Conservation (phyloP, 306 rosid species). For the Rosa persica region DNA sequence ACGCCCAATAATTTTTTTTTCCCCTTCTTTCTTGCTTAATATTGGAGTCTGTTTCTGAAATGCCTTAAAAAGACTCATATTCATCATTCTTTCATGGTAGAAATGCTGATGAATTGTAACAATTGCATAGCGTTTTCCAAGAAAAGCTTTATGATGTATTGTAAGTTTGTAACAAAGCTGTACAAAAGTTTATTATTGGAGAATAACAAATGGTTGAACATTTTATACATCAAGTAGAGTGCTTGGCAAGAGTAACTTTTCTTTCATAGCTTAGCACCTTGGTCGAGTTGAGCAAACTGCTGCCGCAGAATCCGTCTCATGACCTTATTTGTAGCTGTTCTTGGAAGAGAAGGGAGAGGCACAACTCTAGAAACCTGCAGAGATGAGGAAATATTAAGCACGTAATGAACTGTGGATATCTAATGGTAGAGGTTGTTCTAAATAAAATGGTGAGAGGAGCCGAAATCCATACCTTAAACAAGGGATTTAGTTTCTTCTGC, state of each 20-base stretch:
- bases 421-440: neutral
- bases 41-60: too few relatives aligned
- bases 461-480: constrained; percentile 66
- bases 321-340: constrained; percentile 92
- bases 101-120: neutral
- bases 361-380: constrained; percentile 72
- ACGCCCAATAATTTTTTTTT: neutral
- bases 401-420: neutral
- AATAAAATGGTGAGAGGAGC: constrained; percentile 3
- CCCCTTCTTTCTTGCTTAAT: too few relatives aligned
- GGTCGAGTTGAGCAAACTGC: constrained; percentile 49
- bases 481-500: constrained; percentile 85
- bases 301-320: constrained; percentile 87
- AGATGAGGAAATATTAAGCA: constrained; percentile 13
- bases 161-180: neutral
- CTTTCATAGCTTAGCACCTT: constrained; percentile 54
- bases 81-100: neutral
- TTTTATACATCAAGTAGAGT: neutral
- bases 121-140: neutral
- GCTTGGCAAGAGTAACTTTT: neutral
- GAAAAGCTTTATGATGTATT: neutral
- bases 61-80: neutral
- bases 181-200: neutral
- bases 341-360: constrained; percentile 64
- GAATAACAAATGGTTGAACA: neutral